Evolutionary conservation across 2,329 filamentous ascomycete species (phyloP).

Genomic region (Fusarium transvaalense): DNA sequence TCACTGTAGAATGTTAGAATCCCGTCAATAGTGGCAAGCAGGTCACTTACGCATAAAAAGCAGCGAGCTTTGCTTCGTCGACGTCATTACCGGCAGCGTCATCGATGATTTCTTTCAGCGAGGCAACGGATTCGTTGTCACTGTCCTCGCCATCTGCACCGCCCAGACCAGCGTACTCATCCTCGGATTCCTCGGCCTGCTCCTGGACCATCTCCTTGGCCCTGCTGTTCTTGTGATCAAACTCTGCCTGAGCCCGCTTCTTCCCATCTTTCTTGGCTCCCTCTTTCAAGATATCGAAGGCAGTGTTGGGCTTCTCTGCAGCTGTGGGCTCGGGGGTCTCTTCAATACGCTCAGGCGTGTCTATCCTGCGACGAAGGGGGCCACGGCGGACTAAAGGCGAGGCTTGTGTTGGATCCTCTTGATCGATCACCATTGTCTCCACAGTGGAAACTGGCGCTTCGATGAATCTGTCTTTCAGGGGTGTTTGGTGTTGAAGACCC

Average conservation of each 20-base stretch:
- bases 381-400: slow-evolving; percentile 76
- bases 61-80: slow-evolving; percentile 85
- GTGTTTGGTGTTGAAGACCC: slow-evolving; percentile 80
- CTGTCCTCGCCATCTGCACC: slow-evolving; percentile 90
- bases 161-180: slow-evolving; percentile 95
- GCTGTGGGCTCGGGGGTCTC: slow-evolving; percentile 38
- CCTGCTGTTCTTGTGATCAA: slow-evolving; percentile 87
- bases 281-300: slow-evolving; percentile 79
- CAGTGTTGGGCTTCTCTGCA: slow-evolving; percentile 53
- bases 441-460: slow-evolving; percentile 75
- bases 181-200: slow-evolving; percentile 96
- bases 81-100: slow-evolving; percentile 82
- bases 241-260: slow-evolving; percentile 65
- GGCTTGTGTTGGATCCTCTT: slow-evolving; percentile 62
- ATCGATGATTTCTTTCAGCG: slow-evolving; percentile 89
- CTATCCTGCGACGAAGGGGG: slow-evolving; percentile 61
- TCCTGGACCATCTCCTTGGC: slow-evolving; percentile 91
- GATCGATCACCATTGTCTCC: slow-evolving; percentile 71
- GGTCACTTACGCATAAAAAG: slow-evolving; percentile 85
- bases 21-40: not conserved
- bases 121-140: slow-evolving; percentile 76
- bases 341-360: slow-evolving; percentile 44
- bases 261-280: slow-evolving; percentile 69
- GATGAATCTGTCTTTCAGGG: slow-evolving; percentile 75
- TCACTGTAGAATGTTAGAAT: slow-evolving; percentile 65